Evolutionary conservation across 163 green algal genomes (phyloP).

Genomic region (Botryococcus braunii): DNA sequence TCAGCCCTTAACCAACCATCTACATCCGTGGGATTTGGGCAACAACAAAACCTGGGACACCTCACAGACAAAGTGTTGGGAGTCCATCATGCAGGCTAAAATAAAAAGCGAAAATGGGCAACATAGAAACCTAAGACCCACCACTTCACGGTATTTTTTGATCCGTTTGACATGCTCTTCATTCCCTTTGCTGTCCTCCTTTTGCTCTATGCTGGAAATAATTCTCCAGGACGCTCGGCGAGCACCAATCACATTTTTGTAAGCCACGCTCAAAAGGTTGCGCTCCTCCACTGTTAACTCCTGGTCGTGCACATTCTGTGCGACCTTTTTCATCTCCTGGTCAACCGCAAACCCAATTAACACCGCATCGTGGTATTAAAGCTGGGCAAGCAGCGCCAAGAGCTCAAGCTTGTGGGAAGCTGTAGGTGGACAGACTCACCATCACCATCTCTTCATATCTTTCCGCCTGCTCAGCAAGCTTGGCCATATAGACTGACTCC

Average conservation of each 20-base stretch:
- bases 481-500: conserved; percentile 53
- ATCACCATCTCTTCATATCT: conserved; percentile 95
- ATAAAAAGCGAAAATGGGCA: too few species aligned
- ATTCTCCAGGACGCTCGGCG: conserved; percentile 95
- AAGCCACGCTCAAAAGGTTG: conserved; percentile 96
- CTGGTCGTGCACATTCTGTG: conserved; percentile 75
- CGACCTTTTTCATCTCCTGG: conserved; percentile 92
- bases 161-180: conserved; percentile 88
- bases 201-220: conserved; percentile 98
- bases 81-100: too few species aligned
- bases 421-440: too few species aligned
- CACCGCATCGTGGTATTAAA: too few species aligned
- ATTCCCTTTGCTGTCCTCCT: conserved; percentile 98
- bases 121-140: too few species aligned
- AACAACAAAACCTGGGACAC: too few species aligned
- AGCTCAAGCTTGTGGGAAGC: too few species aligned
- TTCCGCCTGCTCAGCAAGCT: conserved; percentile 89
- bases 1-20: too few species aligned
- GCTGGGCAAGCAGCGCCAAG: too few species aligned
- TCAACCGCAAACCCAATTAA: too few species aligned
- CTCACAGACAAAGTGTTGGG: too few species aligned
- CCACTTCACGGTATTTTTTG: conserved; percentile 84
- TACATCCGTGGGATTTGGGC: too few species aligned
- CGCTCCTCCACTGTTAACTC: conserved; percentile 96
- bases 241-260: conserved; percentile 99